phyloP scores from a whole-genome alignment of 2,329 filamentous ascomycete species.

The Cryphonectria naterciae region DNA sequence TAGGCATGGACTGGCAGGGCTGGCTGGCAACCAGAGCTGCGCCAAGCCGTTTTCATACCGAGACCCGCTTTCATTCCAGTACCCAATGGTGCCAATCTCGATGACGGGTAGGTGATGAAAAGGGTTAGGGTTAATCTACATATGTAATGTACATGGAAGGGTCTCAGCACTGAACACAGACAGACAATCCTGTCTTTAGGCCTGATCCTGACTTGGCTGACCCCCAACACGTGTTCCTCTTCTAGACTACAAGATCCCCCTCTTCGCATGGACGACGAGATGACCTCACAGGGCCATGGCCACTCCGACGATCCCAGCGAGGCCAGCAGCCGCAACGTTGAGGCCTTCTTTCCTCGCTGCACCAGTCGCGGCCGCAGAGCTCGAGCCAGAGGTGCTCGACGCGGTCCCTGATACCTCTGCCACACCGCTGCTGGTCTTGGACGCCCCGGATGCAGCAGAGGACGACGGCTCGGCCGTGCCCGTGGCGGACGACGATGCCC shows the following conservation, averaged over 20 bases:
- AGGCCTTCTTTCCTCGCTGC: constrained; percentile 9
- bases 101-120: background rate
- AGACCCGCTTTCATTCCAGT: background rate
- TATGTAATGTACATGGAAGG: background rate
- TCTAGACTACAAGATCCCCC: background rate
- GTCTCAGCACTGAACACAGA: background rate
- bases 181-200: background rate
- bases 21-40: background rate
- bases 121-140: background rate
- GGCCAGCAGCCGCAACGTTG: constrained; percentile 11
- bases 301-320: constrained; percentile 20
- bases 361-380: constrained; percentile 6
- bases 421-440: constrained; percentile 15
- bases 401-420: constrained; percentile 2
- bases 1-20: background rate
- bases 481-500: background rate
- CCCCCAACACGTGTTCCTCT: background rate
- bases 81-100: background rate
- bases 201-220: background rate
- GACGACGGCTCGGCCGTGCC: constrained; percentile 6
- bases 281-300: constrained; percentile 16
- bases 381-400: background rate
- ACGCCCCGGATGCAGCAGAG: constrained; percentile 2
- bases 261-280: background rate
- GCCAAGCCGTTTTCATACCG: background rate